Conservation (phyloP, 192 early-diverging fungal species). For the Fimicolochytrium jonesii region DNA sequence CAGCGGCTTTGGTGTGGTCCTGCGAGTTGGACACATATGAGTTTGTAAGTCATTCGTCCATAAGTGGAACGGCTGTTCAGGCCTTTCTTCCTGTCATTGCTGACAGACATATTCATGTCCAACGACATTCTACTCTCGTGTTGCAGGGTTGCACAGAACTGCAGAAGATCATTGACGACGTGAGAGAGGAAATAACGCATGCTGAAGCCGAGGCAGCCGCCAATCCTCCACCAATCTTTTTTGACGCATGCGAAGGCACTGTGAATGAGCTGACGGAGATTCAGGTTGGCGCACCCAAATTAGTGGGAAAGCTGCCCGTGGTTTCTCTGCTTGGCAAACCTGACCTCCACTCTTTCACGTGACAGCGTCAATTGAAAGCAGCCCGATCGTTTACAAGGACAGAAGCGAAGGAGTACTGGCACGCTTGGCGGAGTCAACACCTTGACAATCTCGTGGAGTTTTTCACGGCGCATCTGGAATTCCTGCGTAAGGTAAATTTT, state of each 20-base stretch:
- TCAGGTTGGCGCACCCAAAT: neutral
- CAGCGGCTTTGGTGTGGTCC: slow-evolving; percentile 31
- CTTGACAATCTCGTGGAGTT: slow-evolving; percentile 14
- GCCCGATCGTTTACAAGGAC: slow-evolving; percentile 20
- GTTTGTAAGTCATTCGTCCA: slow-evolving; percentile 23
- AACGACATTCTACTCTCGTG: no score
- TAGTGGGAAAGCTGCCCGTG: neutral
- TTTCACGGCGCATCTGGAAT: slow-evolving; percentile 7
- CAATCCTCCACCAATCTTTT: slow-evolving; percentile 30
- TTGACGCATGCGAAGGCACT: slow-evolving; percentile 10
- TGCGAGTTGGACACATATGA: slow-evolving; percentile 32
- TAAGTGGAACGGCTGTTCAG: no score
- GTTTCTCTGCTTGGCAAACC: neutral
- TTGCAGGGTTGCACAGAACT: slow-evolving; percentile 33
- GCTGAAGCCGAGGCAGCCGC: slow-evolving; percentile 19
- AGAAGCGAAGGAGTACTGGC: slow-evolving; percentile 33
- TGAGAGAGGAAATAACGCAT: slow-evolving; percentile 13
- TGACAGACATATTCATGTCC: no score
- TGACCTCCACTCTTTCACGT: neutral
- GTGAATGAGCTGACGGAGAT: slow-evolving; percentile 13
- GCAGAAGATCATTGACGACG: slow-evolving; percentile 20
- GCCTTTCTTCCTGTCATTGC: neutral
- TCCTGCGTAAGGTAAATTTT: slow-evolving; percentile 4
- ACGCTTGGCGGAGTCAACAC: slow-evolving; percentile 26
- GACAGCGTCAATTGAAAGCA: slow-evolving; percentile 28